Base-by-base conservation (phyloP, 768 basidiomycete species). In the Daedaleopsis nitida region DNA sequence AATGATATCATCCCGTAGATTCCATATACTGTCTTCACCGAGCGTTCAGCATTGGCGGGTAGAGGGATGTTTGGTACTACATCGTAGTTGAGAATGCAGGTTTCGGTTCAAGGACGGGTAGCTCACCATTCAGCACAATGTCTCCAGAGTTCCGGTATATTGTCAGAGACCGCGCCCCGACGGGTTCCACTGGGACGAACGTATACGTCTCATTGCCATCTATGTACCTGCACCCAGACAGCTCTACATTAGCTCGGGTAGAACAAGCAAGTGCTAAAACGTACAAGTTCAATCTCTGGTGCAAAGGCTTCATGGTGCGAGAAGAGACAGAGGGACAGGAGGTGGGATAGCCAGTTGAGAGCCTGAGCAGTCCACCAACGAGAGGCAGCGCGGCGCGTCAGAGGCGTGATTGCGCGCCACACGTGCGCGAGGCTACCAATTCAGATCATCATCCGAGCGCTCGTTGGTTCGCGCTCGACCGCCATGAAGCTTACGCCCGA, bases 401-500 rank as follows among this genome's bases (percentile, higher is more conserved):
- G 13, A 47, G 45, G 19, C 62, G 57, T 57, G 61, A 56, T 59
- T 59, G 60, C 64, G 55, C 63, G 63, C 61, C 63, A 59, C 55
- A 52, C 59, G 60, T 59, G 59, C 61, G 57, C 52, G 51, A 43
- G 42, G 27, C 35, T 38, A 16, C 53, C 51, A 16, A 35, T 32
- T 37, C 44, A 13, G 38, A 32, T 35, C 59, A 47, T 47, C 52
- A 55, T 39, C 42, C 52, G 50, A 32, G 52, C n/a, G n/a, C 56
- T 43, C 54, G 45, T 52, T 51, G 24, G 45, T 63, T 59, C 53
- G 58, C 62, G 56, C 55, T 59, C 57, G 51, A 60, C 66, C 62
- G 65, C 66, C 62, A 90, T 94, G 86, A 96, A 95, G 84, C 90
- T 96, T 80, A 94, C 94, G 52, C 92, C 94, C 65, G 94, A 96